Evolutionary conservation across 164 flowering plant species (phyloP), one percentile per base, ranked within the genome.

Genomic region (Vitis riparia): DNA sequence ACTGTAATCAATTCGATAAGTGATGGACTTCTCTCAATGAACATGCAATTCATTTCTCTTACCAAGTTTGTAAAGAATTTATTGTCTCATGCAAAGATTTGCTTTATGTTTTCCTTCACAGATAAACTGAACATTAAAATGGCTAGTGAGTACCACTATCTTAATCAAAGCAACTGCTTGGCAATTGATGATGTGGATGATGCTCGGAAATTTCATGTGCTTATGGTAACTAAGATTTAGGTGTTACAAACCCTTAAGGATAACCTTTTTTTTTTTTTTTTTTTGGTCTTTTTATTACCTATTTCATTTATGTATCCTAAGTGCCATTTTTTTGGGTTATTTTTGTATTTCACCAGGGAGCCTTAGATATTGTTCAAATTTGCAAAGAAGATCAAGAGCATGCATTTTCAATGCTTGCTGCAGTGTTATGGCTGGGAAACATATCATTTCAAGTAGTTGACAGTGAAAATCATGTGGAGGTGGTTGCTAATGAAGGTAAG

Each of bases 371-470:
- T 66, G 75, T 93, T 62, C 86, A 77, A 76, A 81, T 93, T 51
- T 16, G 70, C 74, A 84, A 84, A 79, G 91, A 89, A 67, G 89
- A 90, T 75, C 96, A 88, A 76, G 97, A 93, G 63, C 76, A 76
- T 69, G 80, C 67, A 67, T 93, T 91, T 83, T 71, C 84, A 65
- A 79, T 93, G 85, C 89, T 93, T 71, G 90, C 97, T 75, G 90
- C 97, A 52, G 83, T 96, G 5, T 76, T 96, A 63, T 96, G 99
- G 99, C 79, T 96, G 55, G 98, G 99, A 68, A 93, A 96, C 81
- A 86, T 96, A 76, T 83, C 94, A 55, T 96, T 90, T 72, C 69
- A 73, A 68, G 85, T 80, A 27, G 79, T 70, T 72, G 89, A 88
- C 83, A 84, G 76, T 72, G 94, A 88, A 81, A 89, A 88, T 81